Evolutionary conservation across 2,329 filamentous ascomycete genomes (phyloP).

Genomic region (Alternaria gansuensis): DNA sequence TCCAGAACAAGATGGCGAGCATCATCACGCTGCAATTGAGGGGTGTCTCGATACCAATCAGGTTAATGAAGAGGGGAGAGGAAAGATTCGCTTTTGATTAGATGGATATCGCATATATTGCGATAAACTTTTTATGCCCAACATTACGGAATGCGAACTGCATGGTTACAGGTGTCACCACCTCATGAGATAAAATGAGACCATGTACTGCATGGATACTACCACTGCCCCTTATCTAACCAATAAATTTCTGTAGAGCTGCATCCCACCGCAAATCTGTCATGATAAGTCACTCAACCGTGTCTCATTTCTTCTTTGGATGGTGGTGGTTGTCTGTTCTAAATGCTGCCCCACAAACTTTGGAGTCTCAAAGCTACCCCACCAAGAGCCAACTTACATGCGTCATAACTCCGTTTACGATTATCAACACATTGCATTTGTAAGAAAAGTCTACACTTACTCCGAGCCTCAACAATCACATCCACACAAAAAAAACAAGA

Average conservation of each 20-base stretch:
- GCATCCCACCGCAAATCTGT: neutral
- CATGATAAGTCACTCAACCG: neutral
- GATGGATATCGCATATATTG: neutral
- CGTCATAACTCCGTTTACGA: constrained; percentile 4
- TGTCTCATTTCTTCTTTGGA: neutral
- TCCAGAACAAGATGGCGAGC: constrained; percentile 65
- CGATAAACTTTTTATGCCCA: neutral
- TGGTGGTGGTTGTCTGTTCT: neutral
- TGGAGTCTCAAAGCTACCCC: constrained; percentile 30
- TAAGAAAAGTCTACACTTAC: neutral
- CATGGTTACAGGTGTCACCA: neutral
- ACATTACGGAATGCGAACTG: neutral
- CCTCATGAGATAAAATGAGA: too few relatives aligned
- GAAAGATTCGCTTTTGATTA: constrained; percentile 68
- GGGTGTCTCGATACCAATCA: constrained; percentile 68
- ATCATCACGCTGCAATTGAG: constrained; percentile 76
- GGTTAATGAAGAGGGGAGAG: constrained; percentile 72
- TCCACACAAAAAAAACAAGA: neutral
- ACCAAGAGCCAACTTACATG: constrained; percentile 8
- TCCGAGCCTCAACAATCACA: neutral
- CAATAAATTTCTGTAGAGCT: too few relatives aligned
- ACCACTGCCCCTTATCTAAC: neutral
- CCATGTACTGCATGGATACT: neutral
- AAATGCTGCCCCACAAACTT: constrained; percentile 34
- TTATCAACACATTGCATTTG: constrained; percentile 6